These are phyloP conservation scores for Neonectria magnoliae DNA, from an alignment of 2,329 filamentous ascomycete genomes.

Conservation along the genomic window DNA sequence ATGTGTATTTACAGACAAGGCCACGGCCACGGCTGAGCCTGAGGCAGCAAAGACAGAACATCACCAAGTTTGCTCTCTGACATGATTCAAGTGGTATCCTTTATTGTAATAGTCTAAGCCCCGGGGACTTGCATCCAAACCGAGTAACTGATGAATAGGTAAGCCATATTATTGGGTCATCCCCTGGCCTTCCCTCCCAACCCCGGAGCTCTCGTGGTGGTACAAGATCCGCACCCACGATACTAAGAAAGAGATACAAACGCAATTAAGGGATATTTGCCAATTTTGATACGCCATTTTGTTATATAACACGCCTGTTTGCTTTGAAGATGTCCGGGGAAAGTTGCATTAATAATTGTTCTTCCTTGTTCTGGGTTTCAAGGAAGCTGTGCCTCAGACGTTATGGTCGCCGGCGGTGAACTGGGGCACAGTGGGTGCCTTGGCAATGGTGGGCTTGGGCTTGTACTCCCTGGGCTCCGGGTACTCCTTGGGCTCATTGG, in stretches of 20 bases:
- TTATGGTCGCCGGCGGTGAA: slow-evolving; percentile 36
- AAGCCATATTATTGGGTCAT: slow-evolving; percentile 13
- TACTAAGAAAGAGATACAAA: slow-evolving; percentile 32
- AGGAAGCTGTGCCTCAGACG: slow-evolving; percentile 26
- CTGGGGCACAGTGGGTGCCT: slow-evolving; percentile 20
- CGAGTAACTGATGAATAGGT: slow-evolving; percentile 24
- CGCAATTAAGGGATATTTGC: slow-evolving; percentile 26
- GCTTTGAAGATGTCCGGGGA: slow-evolving; percentile 13
- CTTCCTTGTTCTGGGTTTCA: slow-evolving; percentile 1
- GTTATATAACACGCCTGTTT: slow-evolving; percentile 23
- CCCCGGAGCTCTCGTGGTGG: background rate
- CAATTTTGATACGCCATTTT: slow-evolving; percentile 41
- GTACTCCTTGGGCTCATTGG: slow-evolving; percentile 5
- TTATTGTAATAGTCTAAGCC: slow-evolving; percentile 3
- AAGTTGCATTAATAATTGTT: slow-evolving; percentile 36
- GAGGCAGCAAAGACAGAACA: background rate
- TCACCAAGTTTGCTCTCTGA: background rate
- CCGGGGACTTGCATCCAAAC: slow-evolving; percentile 24
- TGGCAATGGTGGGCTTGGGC: slow-evolving; percentile 7
- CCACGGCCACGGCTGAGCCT: background rate
- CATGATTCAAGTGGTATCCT: background rate
- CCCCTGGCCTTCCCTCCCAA: slow-evolving; percentile 19
- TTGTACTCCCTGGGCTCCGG: background rate
- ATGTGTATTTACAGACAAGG: background rate
- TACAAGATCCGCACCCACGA: slow-evolving; percentile 3